These are phyloP conservation scores for Scedosporium boydii DNA, from an alignment of 2,329 filamentous ascomycete species.

Conservation along the genomic window DNA sequence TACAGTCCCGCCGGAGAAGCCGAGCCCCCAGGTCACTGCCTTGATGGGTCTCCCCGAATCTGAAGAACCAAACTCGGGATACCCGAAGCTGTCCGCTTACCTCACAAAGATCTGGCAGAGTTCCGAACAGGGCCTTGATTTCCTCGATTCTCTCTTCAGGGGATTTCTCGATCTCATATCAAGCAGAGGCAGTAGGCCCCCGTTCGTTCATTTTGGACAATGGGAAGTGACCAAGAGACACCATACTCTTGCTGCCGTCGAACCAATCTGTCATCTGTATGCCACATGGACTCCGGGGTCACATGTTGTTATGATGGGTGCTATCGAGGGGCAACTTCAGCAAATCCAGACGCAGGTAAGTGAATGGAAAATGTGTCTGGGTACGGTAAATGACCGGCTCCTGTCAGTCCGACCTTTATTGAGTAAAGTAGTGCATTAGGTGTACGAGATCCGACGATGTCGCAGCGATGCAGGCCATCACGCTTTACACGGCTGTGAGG, in stretches of 20 bases:
- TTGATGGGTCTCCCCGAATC: background rate
- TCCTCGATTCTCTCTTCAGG: background rate
- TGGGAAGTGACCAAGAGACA: background rate
- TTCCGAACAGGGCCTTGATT: constrained; percentile 1
- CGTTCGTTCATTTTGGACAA: background rate
- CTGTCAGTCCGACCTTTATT: background rate
- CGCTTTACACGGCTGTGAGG: background rate
- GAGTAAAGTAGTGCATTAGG: background rate
- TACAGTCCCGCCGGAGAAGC: background rate
- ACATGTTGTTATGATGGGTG: background rate
- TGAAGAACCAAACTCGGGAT: background rate
- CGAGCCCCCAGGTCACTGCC: background rate
- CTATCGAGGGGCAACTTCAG: background rate
- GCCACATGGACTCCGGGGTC: background rate
- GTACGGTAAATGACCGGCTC: background rate
- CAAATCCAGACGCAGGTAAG: background rate
- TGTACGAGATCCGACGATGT: background rate
- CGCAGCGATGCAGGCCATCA: background rate
- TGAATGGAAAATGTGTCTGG: background rate
- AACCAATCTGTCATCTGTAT: background rate
- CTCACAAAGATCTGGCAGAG: background rate
- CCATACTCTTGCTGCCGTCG: background rate
- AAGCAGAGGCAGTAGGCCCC: background rate
- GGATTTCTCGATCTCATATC: background rate
- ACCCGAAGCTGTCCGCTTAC: background rate